Base-by-base conservation (phyloP, 352 stramenopile genomes). In the Phytophthora pini region DNA sequence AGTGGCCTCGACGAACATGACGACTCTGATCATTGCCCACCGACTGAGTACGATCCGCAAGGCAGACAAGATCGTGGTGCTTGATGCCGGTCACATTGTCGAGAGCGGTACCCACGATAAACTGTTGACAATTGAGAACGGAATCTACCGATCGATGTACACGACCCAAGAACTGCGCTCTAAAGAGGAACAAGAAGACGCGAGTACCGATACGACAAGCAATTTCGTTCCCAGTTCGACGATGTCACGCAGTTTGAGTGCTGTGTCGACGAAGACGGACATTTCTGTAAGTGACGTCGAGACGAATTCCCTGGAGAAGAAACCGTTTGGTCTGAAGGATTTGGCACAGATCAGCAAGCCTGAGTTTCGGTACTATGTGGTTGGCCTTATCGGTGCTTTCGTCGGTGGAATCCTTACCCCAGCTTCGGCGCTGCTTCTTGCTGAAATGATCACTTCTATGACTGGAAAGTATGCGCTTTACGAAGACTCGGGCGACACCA, bases 121-220 rank as follows among this genome's bases (percentile, higher is more conserved):
- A 29, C 31, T 84, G n/a, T 22, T 84, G 48, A 7, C 44, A 41
- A 83, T 94, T 7, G 76, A 97, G 44, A 72, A 84, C 15, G 74
- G 70, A 22, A 51, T 79, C 2, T 97, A 97, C 68, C 79, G 95
- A 34, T 97, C 80, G 17, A 74, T 89, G 56, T 87, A 95, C 52
- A 86, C 77, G 38, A 90, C 97, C 46, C 72, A 83, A 29, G 43
- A 64, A 24, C 7, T 66, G 1, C 47, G 58, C 4, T 50, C 40
- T 0, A 31, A 60, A 22, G 40, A 50, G 13, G 58, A 60, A 2
- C 9, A 55, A 5, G 13, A 54, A 29, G 17, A 20, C 17, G 49
- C 57, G 10, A 29, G 15, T 20, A 15, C 17, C 4, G 34, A 45
- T 12, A 27, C 38, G 1, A 40, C 40, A 20, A 52, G 38, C 5